phyloP scores from a whole-genome alignment of 139 green algal genomes.

The Chlamydomonas sphaeroides region DNA sequence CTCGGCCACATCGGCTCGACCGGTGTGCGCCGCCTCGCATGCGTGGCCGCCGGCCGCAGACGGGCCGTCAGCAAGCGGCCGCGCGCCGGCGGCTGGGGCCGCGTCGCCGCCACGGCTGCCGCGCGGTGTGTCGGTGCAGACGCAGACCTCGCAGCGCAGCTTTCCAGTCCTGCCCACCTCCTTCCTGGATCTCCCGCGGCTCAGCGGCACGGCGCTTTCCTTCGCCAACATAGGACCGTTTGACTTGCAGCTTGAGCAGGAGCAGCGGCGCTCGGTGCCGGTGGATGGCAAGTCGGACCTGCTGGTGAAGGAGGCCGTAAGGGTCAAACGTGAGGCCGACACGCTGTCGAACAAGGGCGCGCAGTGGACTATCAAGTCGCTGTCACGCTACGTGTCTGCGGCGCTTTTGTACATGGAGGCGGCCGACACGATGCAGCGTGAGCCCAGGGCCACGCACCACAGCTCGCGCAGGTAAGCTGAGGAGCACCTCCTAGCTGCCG shows the following conservation, averaged over 20 bases:
- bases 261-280: not conserved
- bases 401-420: slow-evolving; percentile 52
- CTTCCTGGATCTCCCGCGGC: not conserved
- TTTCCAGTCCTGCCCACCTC: slow-evolving; percentile 21
- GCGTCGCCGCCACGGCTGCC: not conserved
- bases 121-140: slow-evolving; percentile 8
- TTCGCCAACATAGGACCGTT: slow-evolving; percentile 40
- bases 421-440: slow-evolving; percentile 34
- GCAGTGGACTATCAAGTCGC: slow-evolving; percentile 27
- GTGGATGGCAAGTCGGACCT: not conserved
- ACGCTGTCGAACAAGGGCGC: not conserved
- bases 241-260: slow-evolving; percentile 24
- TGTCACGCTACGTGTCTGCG: slow-evolving; percentile 31
- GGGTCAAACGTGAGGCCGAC: slow-evolving; percentile 16
- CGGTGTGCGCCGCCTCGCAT: too few relatives aligned
- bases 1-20: too few relatives aligned
- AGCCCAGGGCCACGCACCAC: not conserved
- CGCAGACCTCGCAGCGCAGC: not conserved
- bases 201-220: slow-evolving; percentile 10
- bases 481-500: too few relatives aligned
- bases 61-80: slow-evolving; percentile 1
- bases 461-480: not conserved
- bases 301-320: not conserved
- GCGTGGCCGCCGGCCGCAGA: not conserved
- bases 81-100: not conserved